Percentiles rank a stretch among this genome's conserved stretches.
Evolutionary conservation across 495 filamentous ascomycete species (phyloP).

Genomic region (Penicillium daleae): DNA sequence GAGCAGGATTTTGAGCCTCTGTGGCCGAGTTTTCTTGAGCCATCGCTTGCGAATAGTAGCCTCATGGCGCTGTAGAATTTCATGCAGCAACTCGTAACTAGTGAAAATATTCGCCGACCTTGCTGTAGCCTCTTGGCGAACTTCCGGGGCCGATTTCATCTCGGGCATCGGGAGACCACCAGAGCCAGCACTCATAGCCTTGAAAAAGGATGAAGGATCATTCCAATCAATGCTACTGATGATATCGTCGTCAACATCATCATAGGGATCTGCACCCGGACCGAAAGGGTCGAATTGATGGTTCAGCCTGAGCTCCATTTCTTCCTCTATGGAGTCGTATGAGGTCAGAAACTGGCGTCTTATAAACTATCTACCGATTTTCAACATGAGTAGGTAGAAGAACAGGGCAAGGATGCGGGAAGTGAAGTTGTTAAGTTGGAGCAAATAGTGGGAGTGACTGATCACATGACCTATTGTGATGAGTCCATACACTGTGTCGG

Average conservation of each 20-base stretch:
- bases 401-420: neutral
- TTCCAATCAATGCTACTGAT: neutral
- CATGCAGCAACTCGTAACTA: neutral
- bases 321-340: neutral
- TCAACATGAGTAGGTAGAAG: neutral
- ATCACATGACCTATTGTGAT: neutral
- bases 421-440: neutral
- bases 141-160: neutral
- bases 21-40: slow-evolving; percentile 48
- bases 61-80: slow-evolving; percentile 42
- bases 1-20: slow-evolving; percentile 46
- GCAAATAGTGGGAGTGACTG: neutral
- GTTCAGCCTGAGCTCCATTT: neutral
- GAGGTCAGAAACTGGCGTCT: neutral
- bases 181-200: neutral
- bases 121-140: neutral
- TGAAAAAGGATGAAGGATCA: neutral
- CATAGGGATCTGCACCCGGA: neutral
- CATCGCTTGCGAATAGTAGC: slow-evolving; percentile 51
- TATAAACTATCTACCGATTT: neutral
- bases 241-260: neutral
- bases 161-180: neutral
- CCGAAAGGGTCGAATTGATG: neutral
- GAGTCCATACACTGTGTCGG: neutral
- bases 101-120: neutral